A percentile compares a stretch with the other conserved stretches of the same genome.
These are phyloP conservation scores for Mesostigma viride DNA, from an alignment of 139 green algal genomes.

Conservation along the genomic window DNA sequence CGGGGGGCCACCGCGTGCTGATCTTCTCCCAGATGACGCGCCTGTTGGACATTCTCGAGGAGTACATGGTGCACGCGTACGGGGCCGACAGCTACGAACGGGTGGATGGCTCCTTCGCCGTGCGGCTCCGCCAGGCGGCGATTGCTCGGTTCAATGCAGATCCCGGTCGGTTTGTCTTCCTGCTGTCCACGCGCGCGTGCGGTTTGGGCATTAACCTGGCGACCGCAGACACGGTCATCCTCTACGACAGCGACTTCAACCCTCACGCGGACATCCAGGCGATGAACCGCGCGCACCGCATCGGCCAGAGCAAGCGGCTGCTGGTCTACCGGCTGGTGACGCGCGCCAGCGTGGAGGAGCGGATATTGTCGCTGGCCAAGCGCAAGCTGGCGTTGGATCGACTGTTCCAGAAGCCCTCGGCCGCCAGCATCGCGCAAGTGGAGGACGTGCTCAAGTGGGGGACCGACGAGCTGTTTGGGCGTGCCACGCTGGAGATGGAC, in stretches of 20 bases:
- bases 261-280: constrained; percentile 41
- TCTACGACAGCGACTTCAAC: constrained; percentile 31
- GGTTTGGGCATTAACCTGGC: constrained; percentile 36
- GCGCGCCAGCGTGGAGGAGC: not conserved
- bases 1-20: constrained; percentile 37
- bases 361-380: not conserved
- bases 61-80: constrained; percentile 23
- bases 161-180: constrained; percentile 11
- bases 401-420: not conserved
- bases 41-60: constrained; percentile 46
- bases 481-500: not conserved
- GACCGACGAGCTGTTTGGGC: not conserved
- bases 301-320: constrained; percentile 94
- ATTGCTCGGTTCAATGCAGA: constrained; percentile 29
- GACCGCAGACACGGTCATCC: constrained; percentile 35
- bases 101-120: constrained; percentile 24
- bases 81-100: constrained; percentile 8
- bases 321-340: not conserved
- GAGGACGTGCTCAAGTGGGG: not conserved
- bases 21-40: constrained; percentile 48
- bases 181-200: constrained; percentile 30
- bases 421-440: too few species aligned
- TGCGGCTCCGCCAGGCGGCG: constrained; percentile 16
- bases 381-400: not conserved
- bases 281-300: constrained; percentile 96